Evolutionary conservation across 345 rosid genomes (phyloP).

Genomic region (Sisymbrium irio): DNA sequence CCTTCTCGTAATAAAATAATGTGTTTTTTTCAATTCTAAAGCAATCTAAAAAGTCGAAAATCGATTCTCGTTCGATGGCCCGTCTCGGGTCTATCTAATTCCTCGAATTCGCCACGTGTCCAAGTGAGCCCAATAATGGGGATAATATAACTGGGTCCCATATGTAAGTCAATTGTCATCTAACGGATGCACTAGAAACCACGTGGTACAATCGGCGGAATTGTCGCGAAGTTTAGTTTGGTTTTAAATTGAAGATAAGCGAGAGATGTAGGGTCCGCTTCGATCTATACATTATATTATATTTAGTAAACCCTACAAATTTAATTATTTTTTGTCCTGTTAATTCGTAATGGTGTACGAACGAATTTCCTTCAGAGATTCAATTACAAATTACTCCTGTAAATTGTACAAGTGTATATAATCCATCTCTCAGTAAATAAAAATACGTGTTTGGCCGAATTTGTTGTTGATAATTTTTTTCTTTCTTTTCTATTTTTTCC

Average conservation of each 20-base stretch:
- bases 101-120: neutral
- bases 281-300: neutral
- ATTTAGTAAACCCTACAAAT: neutral
- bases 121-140: neutral
- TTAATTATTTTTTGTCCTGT: neutral
- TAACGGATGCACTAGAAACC: slow-evolving; percentile 13
- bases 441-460: neutral
- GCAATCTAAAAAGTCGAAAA: neutral
- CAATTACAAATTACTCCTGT: neutral
- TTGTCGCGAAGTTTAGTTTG: slow-evolving; percentile 8
- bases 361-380: neutral
- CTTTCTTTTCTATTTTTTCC: neutral
- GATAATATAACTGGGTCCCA: neutral
- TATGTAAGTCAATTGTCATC: slow-evolving; percentile 7
- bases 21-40: too few relatives aligned
- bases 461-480: neutral
- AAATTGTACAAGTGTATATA: too few relatives aligned
- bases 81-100: neutral
- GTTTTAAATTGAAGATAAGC: slow-evolving; percentile 13
- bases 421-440: too few relatives aligned
- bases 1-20: neutral
- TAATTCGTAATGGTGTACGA: neutral
- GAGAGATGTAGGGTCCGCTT: neutral
- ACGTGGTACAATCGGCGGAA: slow-evolving; percentile 21
- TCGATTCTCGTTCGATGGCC: neutral